Percentiles rank a stretch among this genome's conserved stretches.
These are phyloP conservation scores for Tylopilus sp. DNA, from an alignment of 1,284 basidiomycete species.

Conservation along the genomic window DNA sequence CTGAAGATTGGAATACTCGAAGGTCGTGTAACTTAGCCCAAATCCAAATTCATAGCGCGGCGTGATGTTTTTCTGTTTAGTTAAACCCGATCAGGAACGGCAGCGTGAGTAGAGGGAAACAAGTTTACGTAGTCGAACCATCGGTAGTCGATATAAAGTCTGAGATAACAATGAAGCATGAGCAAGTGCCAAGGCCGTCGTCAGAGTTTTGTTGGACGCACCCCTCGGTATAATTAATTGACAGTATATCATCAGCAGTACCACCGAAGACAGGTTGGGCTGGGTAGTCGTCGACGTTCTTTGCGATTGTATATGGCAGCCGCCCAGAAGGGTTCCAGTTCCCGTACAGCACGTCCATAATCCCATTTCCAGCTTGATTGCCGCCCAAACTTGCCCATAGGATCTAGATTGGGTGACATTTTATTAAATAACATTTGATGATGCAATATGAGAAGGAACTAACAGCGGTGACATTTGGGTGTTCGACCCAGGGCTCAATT, in stretches of 20 bases:
- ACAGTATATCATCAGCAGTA: conserved; percentile 33
- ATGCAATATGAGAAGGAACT: background rate
- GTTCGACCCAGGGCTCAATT: conserved; percentile 64
- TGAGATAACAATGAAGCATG: conserved; percentile 16
- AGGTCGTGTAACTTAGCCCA: conserved; percentile 82
- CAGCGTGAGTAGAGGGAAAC: background rate
- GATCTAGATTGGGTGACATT: conserved; percentile 32
- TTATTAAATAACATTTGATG: conserved; percentile 1
- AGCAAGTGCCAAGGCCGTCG: too few relatives aligned
- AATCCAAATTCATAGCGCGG: conserved; percentile 76
- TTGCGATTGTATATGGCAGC: conserved; percentile 70
- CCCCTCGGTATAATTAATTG: conserved; percentile 52
- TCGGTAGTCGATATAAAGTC: conserved; percentile 68
- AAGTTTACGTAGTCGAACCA: conserved; percentile 56
- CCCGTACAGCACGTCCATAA: conserved; percentile 59
- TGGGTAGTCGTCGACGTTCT: conserved; percentile 45
- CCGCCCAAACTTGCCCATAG: conserved; percentile 67
- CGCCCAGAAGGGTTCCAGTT: conserved; percentile 64
- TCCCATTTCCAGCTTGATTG: conserved; percentile 62
- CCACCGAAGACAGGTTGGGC: conserved; percentile 47
- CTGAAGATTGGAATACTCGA: conserved; percentile 70
- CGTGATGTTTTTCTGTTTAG: conserved; percentile 51
- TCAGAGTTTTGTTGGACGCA: conserved; percentile 34
- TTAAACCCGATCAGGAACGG: too few relatives aligned
- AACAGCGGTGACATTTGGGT: conserved; percentile 62